Conservation (phyloP, 352 stramenopile species). For the Phytophthora kernoviae region DNA sequence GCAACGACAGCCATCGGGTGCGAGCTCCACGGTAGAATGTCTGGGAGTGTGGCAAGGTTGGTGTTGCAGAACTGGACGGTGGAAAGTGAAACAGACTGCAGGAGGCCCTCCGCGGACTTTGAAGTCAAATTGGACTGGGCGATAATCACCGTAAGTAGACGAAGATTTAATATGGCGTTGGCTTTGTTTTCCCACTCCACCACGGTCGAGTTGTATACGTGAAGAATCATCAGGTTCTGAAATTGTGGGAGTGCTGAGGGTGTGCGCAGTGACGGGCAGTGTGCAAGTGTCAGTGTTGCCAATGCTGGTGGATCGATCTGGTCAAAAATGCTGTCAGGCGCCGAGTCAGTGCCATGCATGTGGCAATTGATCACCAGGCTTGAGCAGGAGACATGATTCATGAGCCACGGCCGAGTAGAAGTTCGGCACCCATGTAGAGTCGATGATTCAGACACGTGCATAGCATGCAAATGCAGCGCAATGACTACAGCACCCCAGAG, state of each 20-base stretch:
- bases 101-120: neutral
- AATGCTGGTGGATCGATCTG: neutral
- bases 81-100: slow-evolving; percentile 2
- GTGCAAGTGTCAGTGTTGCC: slow-evolving; percentile 3
- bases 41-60: neutral
- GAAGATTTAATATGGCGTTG: neutral
- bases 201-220: slow-evolving; percentile 22
- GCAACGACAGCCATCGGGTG: slow-evolving; percentile 15
- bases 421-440: neutral
- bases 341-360: neutral
- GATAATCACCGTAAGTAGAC: neutral
- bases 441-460: neutral
- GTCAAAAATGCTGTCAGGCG: neutral
- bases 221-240: slow-evolving; percentile 6
- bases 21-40: neutral
- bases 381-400: neutral
- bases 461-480: neutral
- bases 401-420: slow-evolving; percentile 2
- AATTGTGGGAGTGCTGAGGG: slow-evolving; percentile 6
- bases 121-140: neutral
- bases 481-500: slow-evolving; percentile 1
- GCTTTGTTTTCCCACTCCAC: slow-evolving; percentile 3
- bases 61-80: neutral
- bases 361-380: slow-evolving; percentile 13
- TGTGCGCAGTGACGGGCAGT: slow-evolving; percentile 7